These are phyloP conservation scores for Lathyrus sativus DNA, from an alignment of 306 rosid genomes.

Conservation along the genomic window DNA sequence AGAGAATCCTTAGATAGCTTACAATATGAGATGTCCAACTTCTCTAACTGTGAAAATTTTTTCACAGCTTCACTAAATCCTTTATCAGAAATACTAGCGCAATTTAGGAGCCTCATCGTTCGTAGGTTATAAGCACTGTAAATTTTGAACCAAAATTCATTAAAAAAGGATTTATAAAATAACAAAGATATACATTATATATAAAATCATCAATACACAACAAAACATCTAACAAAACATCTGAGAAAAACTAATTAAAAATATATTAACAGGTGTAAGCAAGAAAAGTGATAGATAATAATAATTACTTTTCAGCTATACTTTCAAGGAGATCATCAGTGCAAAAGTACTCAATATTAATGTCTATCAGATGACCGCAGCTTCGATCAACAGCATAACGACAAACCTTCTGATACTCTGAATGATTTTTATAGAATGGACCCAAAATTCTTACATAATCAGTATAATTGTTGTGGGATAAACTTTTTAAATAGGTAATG, in stretches of 20 bases:
- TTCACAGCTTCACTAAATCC: neutral
- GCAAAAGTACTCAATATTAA: neutral
- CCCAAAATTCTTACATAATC: too few relatives aligned
- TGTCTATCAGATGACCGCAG: neutral
- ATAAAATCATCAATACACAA: neutral
- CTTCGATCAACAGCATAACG: neutral
- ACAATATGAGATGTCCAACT: neutral
- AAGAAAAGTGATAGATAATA: neutral
- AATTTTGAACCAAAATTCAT: neutral
- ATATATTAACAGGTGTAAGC: neutral
- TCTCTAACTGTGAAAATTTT: neutral
- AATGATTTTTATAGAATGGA: too few relatives aligned
- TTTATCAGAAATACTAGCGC: neutral
- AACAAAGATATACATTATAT: too few relatives aligned
- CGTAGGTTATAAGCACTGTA: neutral
- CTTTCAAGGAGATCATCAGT: neutral
- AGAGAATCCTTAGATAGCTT: neutral
- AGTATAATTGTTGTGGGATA: too few relatives aligned
- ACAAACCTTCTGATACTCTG: neutral
- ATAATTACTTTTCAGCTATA: neutral
- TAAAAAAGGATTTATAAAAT: neutral
- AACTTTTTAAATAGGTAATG: neutral
- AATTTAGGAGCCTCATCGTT: neutral
- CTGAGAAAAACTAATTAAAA: too few relatives aligned
- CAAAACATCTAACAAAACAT: too few relatives aligned